Evolutionary conservation across 192 early-diverging fungal species (phyloP).

Genomic region (Martensiomyces pterosporus): DNA sequence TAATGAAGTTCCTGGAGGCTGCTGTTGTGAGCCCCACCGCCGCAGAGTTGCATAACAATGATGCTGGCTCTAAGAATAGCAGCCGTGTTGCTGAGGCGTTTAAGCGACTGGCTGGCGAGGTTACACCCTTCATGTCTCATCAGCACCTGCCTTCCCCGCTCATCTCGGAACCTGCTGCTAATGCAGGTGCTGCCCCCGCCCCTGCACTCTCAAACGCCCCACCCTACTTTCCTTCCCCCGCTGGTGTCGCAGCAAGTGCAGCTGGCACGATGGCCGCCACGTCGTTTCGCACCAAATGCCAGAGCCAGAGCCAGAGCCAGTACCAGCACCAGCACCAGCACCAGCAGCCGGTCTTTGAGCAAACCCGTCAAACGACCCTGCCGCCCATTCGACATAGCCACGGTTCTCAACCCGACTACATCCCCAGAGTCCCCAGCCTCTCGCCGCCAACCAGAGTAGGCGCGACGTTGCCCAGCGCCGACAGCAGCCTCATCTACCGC

Average conservation of each 20-base stretch:
- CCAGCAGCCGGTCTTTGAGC: no score
- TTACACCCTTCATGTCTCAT: constrained; percentile 21
- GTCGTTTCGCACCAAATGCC: constrained; percentile 17
- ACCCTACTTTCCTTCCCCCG: no score
- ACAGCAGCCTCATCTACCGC: no score
- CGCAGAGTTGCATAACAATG: no score
- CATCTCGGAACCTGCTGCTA: no score
- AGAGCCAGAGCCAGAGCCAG: no score
- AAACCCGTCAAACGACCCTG: constrained; percentile 9
- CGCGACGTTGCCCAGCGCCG: neutral
- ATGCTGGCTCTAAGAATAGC: no score
- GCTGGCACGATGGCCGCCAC: neutral
- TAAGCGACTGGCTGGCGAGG: constrained; percentile 20
- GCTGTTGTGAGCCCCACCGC: constrained; percentile 26
- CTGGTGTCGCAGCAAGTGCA: no score
- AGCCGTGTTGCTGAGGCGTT: constrained; percentile 21
- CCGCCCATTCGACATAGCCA: constrained; percentile 37
- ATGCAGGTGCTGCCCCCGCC: no score
- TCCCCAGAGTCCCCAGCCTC: constrained; percentile 27
- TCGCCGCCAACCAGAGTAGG: constrained; percentile 17
- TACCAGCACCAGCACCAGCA: no score
- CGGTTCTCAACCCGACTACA: constrained; percentile 22
- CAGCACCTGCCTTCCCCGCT: no score
- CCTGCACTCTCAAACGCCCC: no score
- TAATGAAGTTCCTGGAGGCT: constrained; percentile 37